Conservation (phyloP, 305 asterid species). For the Fraxinus dipetala region DNA sequence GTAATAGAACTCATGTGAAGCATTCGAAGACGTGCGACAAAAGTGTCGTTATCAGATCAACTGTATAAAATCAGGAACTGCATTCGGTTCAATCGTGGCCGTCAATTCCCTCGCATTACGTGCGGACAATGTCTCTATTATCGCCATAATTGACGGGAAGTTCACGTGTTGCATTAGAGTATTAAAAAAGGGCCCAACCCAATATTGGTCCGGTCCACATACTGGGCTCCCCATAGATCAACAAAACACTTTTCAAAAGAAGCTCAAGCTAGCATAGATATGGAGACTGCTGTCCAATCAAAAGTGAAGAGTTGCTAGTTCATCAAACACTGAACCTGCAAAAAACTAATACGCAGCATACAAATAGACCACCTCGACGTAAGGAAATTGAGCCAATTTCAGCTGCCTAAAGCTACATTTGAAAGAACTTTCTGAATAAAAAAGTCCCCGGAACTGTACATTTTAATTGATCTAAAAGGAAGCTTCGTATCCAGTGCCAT, state of each 20-base stretch:
- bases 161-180: neutral
- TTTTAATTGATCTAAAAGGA: constrained; percentile 55
- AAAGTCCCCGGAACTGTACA: constrained; percentile 41
- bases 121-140: neutral
- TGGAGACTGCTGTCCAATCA: neutral
- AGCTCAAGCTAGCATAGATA: neutral
- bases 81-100: neutral
- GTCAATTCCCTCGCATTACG: neutral
- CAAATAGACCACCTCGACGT: neutral
- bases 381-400: neutral
- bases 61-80: neutral
- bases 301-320: neutral
- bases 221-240: neutral
- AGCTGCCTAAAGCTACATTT: neutral
- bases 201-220: neutral
- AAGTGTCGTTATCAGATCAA: neutral
- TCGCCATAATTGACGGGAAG: neutral
- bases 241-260: neutral
- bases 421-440: neutral
- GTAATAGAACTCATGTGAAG: neutral
- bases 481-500: constrained; percentile 46
- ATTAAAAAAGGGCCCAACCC: neutral
- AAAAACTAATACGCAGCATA: neutral
- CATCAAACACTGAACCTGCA: neutral
- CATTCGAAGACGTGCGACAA: neutral